Evolutionary conservation across 139 green algal genomes (phyloP), one percentile per base, ranked within the genome.

Genomic region (Picochlorum sp.): DNA sequence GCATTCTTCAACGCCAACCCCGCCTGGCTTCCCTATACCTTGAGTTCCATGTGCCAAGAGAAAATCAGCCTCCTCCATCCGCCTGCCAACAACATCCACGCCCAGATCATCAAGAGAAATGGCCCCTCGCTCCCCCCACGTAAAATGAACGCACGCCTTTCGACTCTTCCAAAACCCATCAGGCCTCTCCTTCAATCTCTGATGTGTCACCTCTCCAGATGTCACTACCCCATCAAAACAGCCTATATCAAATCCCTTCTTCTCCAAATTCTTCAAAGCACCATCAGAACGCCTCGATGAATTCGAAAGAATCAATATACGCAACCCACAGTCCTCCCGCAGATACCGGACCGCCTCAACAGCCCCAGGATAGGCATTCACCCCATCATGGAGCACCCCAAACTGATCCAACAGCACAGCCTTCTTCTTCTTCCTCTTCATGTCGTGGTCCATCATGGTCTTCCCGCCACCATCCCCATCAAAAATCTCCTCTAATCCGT

Each of bases 21-120:
- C 71, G 1, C 34, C 61, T 14, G 54, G 52, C 23, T 9, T 45
- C 3, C 69, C 80, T 3, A 92, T 7, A 1, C 75, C 85, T 66
- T 97, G 83, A 15, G 88, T 94, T 64, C 92, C 92, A 65, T 97
- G 90, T 2, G 83, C 86, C 28, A 98, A 64, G 10, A 97, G 79
- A 74, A 96, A 96, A 28, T 96, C 86, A 0, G 85, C 79, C 18
- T 91, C 70, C 4, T 62, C 60, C n/a, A 41, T 11, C 9, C 76
- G 72, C 5, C 77, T n/a, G 6, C 21, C 20, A 4, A 81, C 77
- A n/a, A 86, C 72, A 71, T 88, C 30, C 1, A 92, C 63, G 0
- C 56, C 74, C 18, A 88, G 62, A 0, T 71, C 81, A 11, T 84
- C 75, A 23, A 96, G 57, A 0, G 71, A 79, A 3, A 93, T 78